These are phyloP conservation scores for Hypomontagnella submonticulosa DNA, from an alignment of 495 filamentous ascomycete species.

Conservation along the genomic window DNA sequence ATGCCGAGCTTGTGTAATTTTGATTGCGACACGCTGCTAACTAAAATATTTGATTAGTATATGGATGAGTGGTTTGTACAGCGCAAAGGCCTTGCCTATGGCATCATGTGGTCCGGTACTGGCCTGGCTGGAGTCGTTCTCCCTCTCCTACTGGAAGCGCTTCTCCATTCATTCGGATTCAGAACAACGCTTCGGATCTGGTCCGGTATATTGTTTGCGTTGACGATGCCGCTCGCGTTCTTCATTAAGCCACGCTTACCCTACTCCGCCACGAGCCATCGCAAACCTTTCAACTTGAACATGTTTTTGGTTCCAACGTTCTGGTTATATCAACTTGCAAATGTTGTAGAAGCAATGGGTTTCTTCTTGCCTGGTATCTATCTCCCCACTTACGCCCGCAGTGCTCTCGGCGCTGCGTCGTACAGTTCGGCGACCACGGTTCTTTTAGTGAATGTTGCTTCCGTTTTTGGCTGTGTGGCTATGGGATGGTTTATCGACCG, in stretches of 20 bases:
- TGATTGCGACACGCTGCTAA: conserved; percentile 9
- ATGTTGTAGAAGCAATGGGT: conserved; percentile 67
- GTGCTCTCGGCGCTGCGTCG: conserved; percentile 49
- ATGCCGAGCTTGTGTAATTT: neutral
- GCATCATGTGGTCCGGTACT: conserved; percentile 63
- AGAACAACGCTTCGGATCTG: conserved; percentile 61
- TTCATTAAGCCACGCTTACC: conserved; percentile 67
- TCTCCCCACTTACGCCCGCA: conserved; percentile 62
- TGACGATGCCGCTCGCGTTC: conserved; percentile 62
- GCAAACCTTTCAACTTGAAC: conserved; percentile 52
- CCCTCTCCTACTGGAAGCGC: conserved; percentile 58
- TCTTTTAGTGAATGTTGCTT: conserved; percentile 65
- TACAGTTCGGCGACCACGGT: conserved; percentile 60
- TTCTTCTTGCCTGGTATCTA: conserved; percentile 74
- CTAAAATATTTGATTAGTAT: conserved; percentile 36
- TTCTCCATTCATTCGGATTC: conserved; percentile 60
- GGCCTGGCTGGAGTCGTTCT: conserved; percentile 53
- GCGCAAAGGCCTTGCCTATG: conserved; percentile 62
- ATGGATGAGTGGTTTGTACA: conserved; percentile 64
- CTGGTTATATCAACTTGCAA: conserved; percentile 61
- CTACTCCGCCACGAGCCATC: conserved; percentile 51
- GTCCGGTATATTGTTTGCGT: conserved; percentile 56
- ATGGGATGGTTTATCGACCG: conserved; percentile 69
- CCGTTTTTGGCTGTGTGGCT: conserved; percentile 64
- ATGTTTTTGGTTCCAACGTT: conserved; percentile 60